Base-by-base conservation (phyloP, 2,329 filamentous ascomycete genomes). In the Ophiostoma novo-ulmi region DNA sequence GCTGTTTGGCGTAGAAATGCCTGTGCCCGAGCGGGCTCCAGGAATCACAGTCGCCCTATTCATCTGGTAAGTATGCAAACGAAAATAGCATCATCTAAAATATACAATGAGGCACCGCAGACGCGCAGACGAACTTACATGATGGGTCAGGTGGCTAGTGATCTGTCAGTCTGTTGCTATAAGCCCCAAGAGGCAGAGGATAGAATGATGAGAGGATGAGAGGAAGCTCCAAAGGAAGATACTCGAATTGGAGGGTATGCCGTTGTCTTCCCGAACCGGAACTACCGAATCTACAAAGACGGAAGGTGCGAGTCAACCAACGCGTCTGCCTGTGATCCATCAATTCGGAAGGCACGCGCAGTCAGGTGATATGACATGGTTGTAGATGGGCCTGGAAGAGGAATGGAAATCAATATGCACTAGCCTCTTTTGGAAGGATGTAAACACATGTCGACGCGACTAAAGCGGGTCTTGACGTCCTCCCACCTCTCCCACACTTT, bases 371-470 rank as follows among this genome's bases (percentile, higher is more conserved):
- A 63, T 55, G 44, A 68, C 17, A 41, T 65, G 11, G 61, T 38
- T 36, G 26, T 20, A 64, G 66, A 11, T 70, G 58, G 52, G 52
- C 52, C n/a, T 13, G 4, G 52, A 58, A 58, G 65, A 26, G 58
- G 70, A 66, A 22, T 69, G 41, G 5, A 22, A 26, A 26, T 38
- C 20, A 8, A 20, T 41, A 3, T 4, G 20, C 63, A 69, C 72
- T 73, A 74, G 67, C 72, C 63, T 0, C 6, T 69, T 71, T 65
- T 6, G 65, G 74, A 67, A 71, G 63, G 58, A 74, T 74, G 74
- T 75, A 75, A 75, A 75, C 74, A 75, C 39, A 68, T 67, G 7
- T 36, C 63, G 72, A 74, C 74, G 74, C 73, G 72, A 72, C 64
- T 67, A 70, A 71, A 67, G 70, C 70, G 70, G 70, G 67, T 67